Evolutionary conservation across 306 rosid genomes (phyloP), one percentile per base, ranked within the genome.

Genomic region (Elaeagnus macrophylla): DNA sequence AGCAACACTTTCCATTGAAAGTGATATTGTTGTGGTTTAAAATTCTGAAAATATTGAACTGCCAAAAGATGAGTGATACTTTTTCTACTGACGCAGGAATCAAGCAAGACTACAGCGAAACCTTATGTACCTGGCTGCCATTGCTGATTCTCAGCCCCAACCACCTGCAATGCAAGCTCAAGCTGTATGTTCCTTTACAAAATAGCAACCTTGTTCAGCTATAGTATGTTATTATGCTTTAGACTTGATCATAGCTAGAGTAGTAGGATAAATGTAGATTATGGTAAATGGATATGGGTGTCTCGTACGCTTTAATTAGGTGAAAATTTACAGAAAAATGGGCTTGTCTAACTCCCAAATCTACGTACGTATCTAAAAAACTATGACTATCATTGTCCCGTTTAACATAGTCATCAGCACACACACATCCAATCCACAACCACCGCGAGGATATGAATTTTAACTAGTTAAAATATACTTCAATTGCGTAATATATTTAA

Each of bases 61-160:
- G 39, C 9, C 39, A 13, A n/a, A n/a, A n/a, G n/a, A n/a, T n/a
- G 55, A 52, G 45, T 6, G 38, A 51, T 46, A 43, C 35, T 17
- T 12, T 62, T 54, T 51, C 10, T 37, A 11, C 54, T 15, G 10
- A 49, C 61, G 44, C 81, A 91, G 99, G 86, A 87, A 84, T 76
- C 99, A 93, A 67, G 99, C 99, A 45, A 84, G 87, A 78, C 80
- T 93, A 12, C 99, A 93, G 82, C 54, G 99, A 49, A 91, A 91
- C 79, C 94, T 91, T 53, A 91, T 91, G 96, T 91, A 91, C 77
- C 75, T 91, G 12, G 99, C 99, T 62, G 99, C 99, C 56, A 91
- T 91, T 56, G 99, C 99, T 65, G 99, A 91, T 77, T 91, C 99
- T 63, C 99, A 91, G 70, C 99, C 99, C 52, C 99, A 91, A 68